phyloP scores from a whole-genome alignment of 352 stramenopile species.

The Plasmopara muralis region DNA sequence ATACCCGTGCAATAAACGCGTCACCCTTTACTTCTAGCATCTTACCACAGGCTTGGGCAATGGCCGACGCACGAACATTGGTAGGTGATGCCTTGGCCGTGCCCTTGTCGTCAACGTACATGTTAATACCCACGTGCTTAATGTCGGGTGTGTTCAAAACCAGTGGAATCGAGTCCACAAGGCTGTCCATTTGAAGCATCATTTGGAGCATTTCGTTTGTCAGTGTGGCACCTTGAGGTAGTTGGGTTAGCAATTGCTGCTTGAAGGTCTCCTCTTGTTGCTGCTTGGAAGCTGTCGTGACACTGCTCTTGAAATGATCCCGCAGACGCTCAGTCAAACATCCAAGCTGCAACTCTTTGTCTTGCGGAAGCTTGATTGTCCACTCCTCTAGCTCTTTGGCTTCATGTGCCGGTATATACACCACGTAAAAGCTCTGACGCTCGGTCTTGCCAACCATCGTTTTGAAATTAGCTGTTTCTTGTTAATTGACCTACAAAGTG shows the following conservation, averaged over 20 bases:
- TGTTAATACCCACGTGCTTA: slow-evolving; percentile 73
- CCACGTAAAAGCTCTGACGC: slow-evolving; percentile 62
- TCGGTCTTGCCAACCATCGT: slow-evolving; percentile 52
- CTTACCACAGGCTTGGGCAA: slow-evolving; percentile 74
- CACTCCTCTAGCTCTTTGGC: slow-evolving; percentile 62
- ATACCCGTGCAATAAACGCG: slow-evolving; percentile 82
- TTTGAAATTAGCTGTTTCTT: background rate
- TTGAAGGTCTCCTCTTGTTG: slow-evolving; percentile 78
- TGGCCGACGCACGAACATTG: slow-evolving; percentile 73
- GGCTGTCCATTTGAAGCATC: slow-evolving; percentile 85
- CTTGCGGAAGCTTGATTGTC: slow-evolving; percentile 48
- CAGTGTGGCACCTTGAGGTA: slow-evolving; percentile 55
- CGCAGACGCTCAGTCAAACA: slow-evolving; percentile 81
- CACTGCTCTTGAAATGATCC: slow-evolving; percentile 62
- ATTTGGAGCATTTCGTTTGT: slow-evolving; percentile 77
- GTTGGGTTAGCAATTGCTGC: slow-evolving; percentile 64
- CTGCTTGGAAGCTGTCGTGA: slow-evolving; percentile 20
- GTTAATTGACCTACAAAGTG: background rate
- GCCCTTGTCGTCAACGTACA: slow-evolving; percentile 89
- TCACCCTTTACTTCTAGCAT: slow-evolving; percentile 82
- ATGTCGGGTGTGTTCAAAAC: slow-evolving; percentile 72
- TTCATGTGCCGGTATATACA: slow-evolving; percentile 59
- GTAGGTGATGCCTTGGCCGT: slow-evolving; percentile 75
- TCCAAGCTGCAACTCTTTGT: slow-evolving; percentile 74
- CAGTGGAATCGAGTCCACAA: slow-evolving; percentile 84